Evolutionary conservation across 257 asterid species (phyloP).

Genomic region (Solanum stenotomum): DNA sequence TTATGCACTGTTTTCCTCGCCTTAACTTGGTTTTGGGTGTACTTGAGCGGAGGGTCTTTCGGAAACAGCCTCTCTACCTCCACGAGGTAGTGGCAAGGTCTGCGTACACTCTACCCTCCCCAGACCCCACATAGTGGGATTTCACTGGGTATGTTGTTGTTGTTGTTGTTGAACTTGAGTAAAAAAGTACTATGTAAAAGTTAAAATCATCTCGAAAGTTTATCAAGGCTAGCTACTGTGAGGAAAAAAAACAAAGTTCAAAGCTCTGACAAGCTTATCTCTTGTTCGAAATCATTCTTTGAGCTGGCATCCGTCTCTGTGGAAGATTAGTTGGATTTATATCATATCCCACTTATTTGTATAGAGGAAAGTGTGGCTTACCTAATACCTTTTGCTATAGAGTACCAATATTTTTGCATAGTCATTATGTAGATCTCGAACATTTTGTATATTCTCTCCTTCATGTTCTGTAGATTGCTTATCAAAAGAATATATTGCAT

Average conservation of each 20-base stretch:
- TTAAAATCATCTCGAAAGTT: background rate
- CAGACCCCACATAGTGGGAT: too few relatives aligned
- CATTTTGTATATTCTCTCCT: background rate
- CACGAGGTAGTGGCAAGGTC: too few relatives aligned
- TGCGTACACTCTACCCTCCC: too few relatives aligned
- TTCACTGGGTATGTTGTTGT: too few relatives aligned
- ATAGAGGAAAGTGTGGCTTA: background rate
- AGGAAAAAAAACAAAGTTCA: background rate
- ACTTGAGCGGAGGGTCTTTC: too few relatives aligned
- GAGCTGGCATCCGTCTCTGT: background rate
- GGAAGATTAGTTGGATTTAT: background rate
- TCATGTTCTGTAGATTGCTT: background rate
- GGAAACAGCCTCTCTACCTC: too few relatives aligned
- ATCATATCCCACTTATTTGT: background rate
- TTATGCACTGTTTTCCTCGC: too few relatives aligned
- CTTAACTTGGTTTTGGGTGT: too few relatives aligned
- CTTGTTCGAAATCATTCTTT: background rate
- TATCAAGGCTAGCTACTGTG: background rate
- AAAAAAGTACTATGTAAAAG: background rate
- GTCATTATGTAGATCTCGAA: background rate
- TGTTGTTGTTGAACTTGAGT: background rate
- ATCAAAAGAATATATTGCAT: background rate
- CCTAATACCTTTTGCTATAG: background rate
- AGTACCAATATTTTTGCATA: background rate
- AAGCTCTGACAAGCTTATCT: background rate